Conservation (phyloP, 495 filamentous ascomycete genomes). For the Pyrenula massariospora region DNA sequence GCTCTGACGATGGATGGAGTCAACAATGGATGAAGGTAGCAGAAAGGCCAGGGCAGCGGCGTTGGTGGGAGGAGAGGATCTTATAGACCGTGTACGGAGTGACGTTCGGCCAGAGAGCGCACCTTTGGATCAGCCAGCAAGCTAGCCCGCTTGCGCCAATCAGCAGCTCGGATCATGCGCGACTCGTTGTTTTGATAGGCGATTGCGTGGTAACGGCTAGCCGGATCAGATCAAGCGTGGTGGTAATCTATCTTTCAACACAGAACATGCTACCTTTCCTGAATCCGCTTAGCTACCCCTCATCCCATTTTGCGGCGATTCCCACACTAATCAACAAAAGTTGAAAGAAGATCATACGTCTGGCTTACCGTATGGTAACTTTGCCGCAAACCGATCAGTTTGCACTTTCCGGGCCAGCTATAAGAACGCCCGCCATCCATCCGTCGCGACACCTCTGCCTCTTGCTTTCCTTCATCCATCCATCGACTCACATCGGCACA, state of each 20-base stretch:
- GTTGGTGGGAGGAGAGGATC: slow-evolving; percentile 13
- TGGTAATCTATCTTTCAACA: slow-evolving; percentile 13
- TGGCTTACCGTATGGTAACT: slow-evolving; percentile 37
- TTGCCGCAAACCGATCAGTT: slow-evolving; percentile 35
- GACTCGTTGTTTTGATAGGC: slow-evolving; percentile 9
- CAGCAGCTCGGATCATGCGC: slow-evolving; percentile 20
- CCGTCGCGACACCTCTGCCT: slow-evolving; percentile 31
- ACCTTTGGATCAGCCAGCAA: background rate
- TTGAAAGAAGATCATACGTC: slow-evolving; percentile 40
- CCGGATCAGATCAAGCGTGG: slow-evolving; percentile 20
- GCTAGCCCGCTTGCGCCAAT: slow-evolving; percentile 26
- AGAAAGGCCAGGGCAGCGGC: slow-evolving; percentile 13
- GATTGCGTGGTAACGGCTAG: slow-evolving; percentile 2
- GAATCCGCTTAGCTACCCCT: slow-evolving; percentile 7
- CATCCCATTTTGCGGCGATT: slow-evolving; percentile 15
- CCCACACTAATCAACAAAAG: slow-evolving; percentile 8
- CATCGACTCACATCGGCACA: slow-evolving; percentile 19
- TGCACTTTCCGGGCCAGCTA: slow-evolving; percentile 28
- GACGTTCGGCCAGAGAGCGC: slow-evolving; percentile 1
- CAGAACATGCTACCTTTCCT: slow-evolving; percentile 13
- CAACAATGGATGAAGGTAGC: slow-evolving; percentile 18
- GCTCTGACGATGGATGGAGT: slow-evolving; percentile 12
- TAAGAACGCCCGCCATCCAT: slow-evolving; percentile 37
- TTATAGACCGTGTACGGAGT: background rate
- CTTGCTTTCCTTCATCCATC: slow-evolving; percentile 18